Evolutionary conservation across 108 stramenopile genomes (phyloP), one percentile per base, ranked within the genome.

Genomic region (Skeletonema costatum): DNA sequence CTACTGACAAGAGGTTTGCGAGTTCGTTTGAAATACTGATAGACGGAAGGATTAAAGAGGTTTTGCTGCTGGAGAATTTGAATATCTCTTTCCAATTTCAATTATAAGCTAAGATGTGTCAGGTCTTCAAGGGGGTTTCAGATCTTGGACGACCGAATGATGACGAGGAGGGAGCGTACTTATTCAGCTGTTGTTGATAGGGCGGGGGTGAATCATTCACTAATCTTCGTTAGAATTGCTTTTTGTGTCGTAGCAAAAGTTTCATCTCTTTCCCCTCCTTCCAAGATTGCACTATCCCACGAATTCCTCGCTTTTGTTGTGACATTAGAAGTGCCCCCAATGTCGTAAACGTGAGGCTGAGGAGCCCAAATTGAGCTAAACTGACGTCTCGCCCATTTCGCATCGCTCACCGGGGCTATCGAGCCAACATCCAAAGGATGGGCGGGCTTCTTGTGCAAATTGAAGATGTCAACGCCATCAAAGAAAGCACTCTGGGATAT

Each of bases 341-440:
- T 85, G 42, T 81, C 77, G 66, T 94, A 94, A 2, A 85, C 84
- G 29, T 84, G 74, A 30, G 94, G 94, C 65, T 93, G 92, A 9
- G 94, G 94, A n/a, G 92, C 89, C 94, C 94, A 95, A 13, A 95
- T 95, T 0, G 89, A 90, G 64, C 94, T 95, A 59, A 92, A 90
- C 58, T 95, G 94, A 7, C 94, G 88, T 32, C 94, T 81, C 17
- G 89, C 69, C 94, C 94, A 95, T 73, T 91, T 87, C 9, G 92
- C 88, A 75, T 95, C 94, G 5, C 68, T 63, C 2, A 80, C 69
- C 16, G 91, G 89, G 21, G 87, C 87, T 11, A 91, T 82, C 59
- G 83, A 74, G 16, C 94, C 94, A 12, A 89, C 87, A 66, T 92
- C 87, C 50, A 93, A 71, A 5, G 77, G 84, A 66, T 64, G 87